Base-by-base conservation (phyloP, 2,329 filamentous ascomycete genomes). In the Stemphylium beticola region DNA sequence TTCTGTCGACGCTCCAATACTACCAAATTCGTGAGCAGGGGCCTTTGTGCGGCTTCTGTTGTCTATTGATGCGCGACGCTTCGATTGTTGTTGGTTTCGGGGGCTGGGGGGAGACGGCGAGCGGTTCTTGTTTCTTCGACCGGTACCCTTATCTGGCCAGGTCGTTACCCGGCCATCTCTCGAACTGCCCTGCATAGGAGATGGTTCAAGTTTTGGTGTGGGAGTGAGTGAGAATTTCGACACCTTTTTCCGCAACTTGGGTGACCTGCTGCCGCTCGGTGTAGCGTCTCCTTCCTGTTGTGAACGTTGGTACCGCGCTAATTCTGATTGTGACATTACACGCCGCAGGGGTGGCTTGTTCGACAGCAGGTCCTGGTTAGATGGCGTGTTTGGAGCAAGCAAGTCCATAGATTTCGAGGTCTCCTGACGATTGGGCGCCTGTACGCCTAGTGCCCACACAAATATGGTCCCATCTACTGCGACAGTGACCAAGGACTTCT, bases 271-370 rank as follows among this genome's bases (percentile, higher is more conserved):
- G n/a, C 79, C 76, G 5, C 77, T 75, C 4, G 72, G 74, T 5
- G 72, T 72, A 4, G 58, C 54, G 29, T 58, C 57, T 22, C 66
- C 66, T 15, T 73, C 71, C 14, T 80, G 75, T n/a, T 79, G 78
- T 15, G 79, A 77, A 48, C 80, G 78, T 58, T 84, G 81, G 48
- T 96, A 93, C 57, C 93, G 91, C 8, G 92, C 90, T 36, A 98
- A 79, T 67, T 98, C 93, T 0, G 89, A 88, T 65, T 90, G 92
- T 1, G 93, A 96, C 29, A 98, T 81, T 8, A 99, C 90, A 50
- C 91, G 89, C 48, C 95, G 85, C 31, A 98, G 78, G 4, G 93
- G 93, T 32, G 89, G 90, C 26, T 87, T 87, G 48, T 53, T 76
- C 1, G 69, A 68, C 7, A 76, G 49, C 2, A 75, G 48, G 40